Conservation (phyloP, 805 yeast species). For the Ogataea zsoltii region DNA sequence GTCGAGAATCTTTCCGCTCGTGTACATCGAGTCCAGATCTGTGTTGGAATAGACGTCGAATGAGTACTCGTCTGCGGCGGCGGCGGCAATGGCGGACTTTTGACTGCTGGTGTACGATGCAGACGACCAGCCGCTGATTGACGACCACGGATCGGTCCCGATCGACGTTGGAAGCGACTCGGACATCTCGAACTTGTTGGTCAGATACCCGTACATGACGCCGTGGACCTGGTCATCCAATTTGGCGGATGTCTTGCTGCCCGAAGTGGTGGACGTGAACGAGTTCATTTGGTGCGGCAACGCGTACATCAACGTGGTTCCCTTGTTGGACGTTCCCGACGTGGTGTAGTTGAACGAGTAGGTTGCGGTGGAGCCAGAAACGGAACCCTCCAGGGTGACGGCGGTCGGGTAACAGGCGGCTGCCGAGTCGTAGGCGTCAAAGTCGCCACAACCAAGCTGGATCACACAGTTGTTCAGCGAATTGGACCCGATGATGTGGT, state of each 20-base stretch:
- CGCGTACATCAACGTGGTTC: constrained; percentile 47
- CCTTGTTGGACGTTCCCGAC: constrained; percentile 47
- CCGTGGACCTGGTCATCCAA: constrained; percentile 56
- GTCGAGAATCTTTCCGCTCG: constrained; percentile 83
- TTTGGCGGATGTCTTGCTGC: constrained; percentile 33
- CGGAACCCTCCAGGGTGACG: constrained; percentile 45
- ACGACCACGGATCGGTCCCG: constrained; percentile 58
- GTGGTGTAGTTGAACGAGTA: constrained; percentile 46
- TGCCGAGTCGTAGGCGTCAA: constrained; percentile 51
- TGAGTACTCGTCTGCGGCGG: constrained; percentile 41
- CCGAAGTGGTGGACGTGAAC: constrained; percentile 32
- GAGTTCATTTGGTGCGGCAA: constrained; percentile 52
- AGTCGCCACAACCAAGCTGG: constrained; percentile 58
- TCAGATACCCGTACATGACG: constrained; percentile 43
- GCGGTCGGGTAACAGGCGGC: constrained; percentile 63
- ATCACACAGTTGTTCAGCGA: constrained; percentile 51
- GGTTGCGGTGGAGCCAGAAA: constrained; percentile 37
- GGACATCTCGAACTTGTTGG: constrained; percentile 43
- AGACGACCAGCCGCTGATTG: constrained; percentile 37
- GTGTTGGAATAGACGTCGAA: constrained; percentile 46
- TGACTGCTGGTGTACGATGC: constrained; percentile 24
- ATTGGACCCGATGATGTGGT: constrained; percentile 43
- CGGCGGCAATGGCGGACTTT: constrained; percentile 23
- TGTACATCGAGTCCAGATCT: constrained; percentile 57
- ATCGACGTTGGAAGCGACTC: constrained; percentile 44